These are phyloP conservation scores for Coniferiporia weirii DNA, from an alignment of 1,284 basidiomycete genomes.

Conservation along the genomic window DNA sequence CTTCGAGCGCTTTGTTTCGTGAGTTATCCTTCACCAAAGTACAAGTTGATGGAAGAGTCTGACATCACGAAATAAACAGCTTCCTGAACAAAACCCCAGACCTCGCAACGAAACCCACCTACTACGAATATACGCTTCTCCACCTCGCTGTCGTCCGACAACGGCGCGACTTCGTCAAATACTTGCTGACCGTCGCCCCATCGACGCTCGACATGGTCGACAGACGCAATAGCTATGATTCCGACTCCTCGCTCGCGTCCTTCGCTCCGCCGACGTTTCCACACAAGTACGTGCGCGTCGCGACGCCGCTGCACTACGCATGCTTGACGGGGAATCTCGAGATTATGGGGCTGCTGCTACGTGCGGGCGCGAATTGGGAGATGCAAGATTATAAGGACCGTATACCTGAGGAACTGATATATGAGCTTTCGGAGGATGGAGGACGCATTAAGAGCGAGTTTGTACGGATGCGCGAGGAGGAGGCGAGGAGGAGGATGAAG, in stretches of 20 bases:
- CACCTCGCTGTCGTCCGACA: constrained; percentile 10
- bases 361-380: constrained; percentile 13
- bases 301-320: constrained; percentile 13
- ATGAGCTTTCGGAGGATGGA: neutral
- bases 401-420: constrained; percentile 7
- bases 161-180: constrained; percentile 1
- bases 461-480: neutral
- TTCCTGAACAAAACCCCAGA: neutral
- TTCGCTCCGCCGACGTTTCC: constrained; percentile 7
- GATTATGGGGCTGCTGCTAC: constrained; percentile 2
- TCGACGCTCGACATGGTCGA: neutral
- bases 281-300: neutral
- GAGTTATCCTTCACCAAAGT: neutral
- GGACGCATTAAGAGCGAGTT: neutral
- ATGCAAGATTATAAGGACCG: constrained; percentile 2
- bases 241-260: neutral
- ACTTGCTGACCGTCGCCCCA: neutral
- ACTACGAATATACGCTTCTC: constrained; percentile 1
- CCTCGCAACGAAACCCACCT: neutral
- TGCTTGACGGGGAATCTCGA: constrained; percentile 5
- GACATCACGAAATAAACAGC: neutral
- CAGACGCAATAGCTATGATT: neutral
- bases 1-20: neutral
- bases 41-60: neutral
- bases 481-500: constrained; percentile 7